phyloP scores from a whole-genome alignment of 2,329 filamentous ascomycete species.

The Penicillium frequentans region DNA sequence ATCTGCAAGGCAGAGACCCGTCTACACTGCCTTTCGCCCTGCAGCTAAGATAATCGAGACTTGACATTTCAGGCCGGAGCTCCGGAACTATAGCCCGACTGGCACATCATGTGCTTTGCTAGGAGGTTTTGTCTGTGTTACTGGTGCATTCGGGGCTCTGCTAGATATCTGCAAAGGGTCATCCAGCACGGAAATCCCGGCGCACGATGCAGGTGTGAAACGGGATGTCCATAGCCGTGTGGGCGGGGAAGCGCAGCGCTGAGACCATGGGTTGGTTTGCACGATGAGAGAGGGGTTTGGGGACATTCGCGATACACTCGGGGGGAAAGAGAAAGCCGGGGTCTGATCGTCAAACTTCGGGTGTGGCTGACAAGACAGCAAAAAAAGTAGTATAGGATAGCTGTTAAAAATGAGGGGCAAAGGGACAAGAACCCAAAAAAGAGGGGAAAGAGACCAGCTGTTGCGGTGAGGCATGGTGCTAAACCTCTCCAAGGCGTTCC shows the following conservation, averaged over 20 bases:
- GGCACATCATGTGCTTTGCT: conserved; percentile 7
- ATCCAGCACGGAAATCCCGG: conserved; percentile 10
- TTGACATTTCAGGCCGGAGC: conserved; percentile 8
- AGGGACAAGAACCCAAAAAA: neutral
- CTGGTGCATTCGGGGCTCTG: conserved; percentile 6
- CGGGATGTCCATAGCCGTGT: neutral
- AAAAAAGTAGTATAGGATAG: neutral
- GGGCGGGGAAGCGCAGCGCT: neutral
- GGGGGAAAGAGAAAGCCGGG: neutral
- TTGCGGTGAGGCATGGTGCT: neutral
- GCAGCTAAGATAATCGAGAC: neutral
- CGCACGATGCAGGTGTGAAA: conserved; percentile 12
- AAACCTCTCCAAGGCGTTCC: conserved; percentile 3
- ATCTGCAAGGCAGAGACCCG: neutral
- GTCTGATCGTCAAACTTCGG: conserved; percentile 7
- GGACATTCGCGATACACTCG: conserved; percentile 1
- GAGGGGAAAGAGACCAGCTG: neutral
- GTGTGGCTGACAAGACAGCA: conserved; percentile 11
- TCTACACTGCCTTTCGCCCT: neutral
- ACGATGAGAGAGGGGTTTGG: neutral
- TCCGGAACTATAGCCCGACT: conserved; percentile 9
- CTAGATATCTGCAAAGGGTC: conserved; percentile 8
- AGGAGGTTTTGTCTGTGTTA: conserved; percentile 2
- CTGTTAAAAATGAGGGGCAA: conserved; percentile 1
- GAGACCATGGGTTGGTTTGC: neutral